Conservation (phyloP, 805 yeast genomes). For the Pichia heedii region DNA sequence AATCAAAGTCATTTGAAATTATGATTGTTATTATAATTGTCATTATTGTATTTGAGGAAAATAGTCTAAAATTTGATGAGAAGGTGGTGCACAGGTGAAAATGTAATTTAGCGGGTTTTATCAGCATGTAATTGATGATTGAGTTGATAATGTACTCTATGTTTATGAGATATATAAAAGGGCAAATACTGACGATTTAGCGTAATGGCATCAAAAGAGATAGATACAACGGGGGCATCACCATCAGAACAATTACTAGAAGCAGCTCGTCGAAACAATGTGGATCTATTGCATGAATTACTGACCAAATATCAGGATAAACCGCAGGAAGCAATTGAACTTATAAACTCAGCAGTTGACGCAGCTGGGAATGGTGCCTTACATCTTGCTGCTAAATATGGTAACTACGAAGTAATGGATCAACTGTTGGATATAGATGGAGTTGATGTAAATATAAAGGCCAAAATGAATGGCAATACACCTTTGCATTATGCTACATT, state of each 20-base stretch:
- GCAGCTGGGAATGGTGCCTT: constrained; percentile 74
- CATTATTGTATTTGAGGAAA: too few relatives aligned
- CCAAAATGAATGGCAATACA: constrained; percentile 67
- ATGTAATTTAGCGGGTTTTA: too few relatives aligned
- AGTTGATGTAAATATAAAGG: constrained; percentile 78
- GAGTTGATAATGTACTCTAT: too few relatives aligned
- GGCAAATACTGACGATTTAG: too few relatives aligned
- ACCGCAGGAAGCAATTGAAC: constrained; percentile 30
- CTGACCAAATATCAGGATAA: constrained; percentile 28
- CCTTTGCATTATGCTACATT: constrained; percentile 83
- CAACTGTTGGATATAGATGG: constrained; percentile 77
- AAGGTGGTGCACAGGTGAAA: too few relatives aligned
- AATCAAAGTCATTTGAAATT: too few relatives aligned
- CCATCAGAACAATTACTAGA: constrained; percentile 74
- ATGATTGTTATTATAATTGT: too few relatives aligned
- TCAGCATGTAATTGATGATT: too few relatives aligned
- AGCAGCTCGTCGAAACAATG: constrained; percentile 80
- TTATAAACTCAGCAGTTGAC: constrained; percentile 65
- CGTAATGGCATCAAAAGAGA: background rate
- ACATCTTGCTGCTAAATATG: constrained; percentile 74
- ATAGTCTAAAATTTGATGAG: too few relatives aligned
- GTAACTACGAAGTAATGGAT: constrained; percentile 82
- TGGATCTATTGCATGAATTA: constrained; percentile 57
- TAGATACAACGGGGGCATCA: constrained; percentile 38
- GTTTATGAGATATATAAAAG: too few relatives aligned